phyloP scores from a whole-genome alignment of 78 protist species.

The Isochrysis galbana region DNA sequence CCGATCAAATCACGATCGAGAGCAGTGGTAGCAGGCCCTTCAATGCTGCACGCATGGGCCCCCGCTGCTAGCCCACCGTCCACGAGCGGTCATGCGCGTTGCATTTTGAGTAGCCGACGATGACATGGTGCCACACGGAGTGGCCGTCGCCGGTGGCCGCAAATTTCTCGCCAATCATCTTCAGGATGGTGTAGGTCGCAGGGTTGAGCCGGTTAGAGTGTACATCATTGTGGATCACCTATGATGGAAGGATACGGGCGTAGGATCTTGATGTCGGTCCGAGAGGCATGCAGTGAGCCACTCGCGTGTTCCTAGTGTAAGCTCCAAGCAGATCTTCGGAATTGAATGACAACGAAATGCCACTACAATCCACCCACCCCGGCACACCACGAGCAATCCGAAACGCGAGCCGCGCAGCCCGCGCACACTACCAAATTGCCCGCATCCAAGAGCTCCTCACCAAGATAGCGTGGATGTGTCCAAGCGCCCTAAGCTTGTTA shows the following conservation, averaged over 20 bases:
- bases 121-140: neutral
- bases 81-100: neutral
- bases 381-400: too few relatives aligned
- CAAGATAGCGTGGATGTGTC: neutral
- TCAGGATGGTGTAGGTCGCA: conserved; percentile 12
- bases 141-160: neutral
- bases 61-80: neutral
- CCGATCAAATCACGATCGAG: neutral
- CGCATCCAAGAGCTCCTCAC: too few relatives aligned
- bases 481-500: neutral
- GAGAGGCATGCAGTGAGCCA: too few relatives aligned
- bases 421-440: too few relatives aligned
- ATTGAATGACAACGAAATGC: too few relatives aligned
- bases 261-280: too few relatives aligned
- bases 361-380: too few relatives aligned
- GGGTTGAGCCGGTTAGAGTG: conserved; percentile 4
- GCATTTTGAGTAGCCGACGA: neutral
- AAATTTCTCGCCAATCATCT: conserved; percentile 17
- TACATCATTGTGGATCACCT: conserved; percentile 1
- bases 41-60: neutral
- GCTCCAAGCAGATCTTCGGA: too few relatives aligned
- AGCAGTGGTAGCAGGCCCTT: neutral
- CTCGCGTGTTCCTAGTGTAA: too few relatives aligned
- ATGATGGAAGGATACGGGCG: too few relatives aligned
- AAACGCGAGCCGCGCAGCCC: too few relatives aligned